Conservation (phyloP, 176 grass and related monocot species). For the Saccharum spontaneum region DNA sequence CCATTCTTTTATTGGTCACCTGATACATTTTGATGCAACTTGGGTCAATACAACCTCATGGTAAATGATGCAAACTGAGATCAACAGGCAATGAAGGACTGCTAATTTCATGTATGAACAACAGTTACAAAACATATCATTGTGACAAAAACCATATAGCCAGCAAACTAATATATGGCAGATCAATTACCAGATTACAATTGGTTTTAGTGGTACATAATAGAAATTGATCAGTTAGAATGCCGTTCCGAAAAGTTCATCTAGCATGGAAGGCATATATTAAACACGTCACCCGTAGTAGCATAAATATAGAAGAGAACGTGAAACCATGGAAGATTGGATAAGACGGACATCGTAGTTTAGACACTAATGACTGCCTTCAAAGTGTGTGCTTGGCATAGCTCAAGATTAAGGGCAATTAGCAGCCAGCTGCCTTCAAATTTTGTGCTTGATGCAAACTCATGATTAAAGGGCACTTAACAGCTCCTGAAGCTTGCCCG, state of each 20-base stretch:
- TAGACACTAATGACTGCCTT: not conserved
- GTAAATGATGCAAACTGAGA: not conserved
- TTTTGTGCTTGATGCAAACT: conserved; percentile 30
- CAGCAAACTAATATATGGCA: not conserved
- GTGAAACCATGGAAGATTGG: not conserved
- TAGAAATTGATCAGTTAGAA: not conserved
- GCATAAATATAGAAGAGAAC: not conserved
- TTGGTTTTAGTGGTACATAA: not conserved
- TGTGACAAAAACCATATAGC: not conserved
- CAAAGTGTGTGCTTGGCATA: conserved; percentile 17
- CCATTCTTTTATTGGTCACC: not conserved
- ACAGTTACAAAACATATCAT: not conserved
- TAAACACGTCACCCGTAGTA: not conserved
- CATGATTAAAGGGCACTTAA: conserved; percentile 13
- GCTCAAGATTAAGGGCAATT: conserved; percentile 14
- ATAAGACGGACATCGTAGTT: not conserved
- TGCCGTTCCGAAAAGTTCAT: not conserved
- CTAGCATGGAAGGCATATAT: not conserved
- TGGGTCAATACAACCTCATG: not conserved
- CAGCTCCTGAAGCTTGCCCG: not conserved
- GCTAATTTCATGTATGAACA: not conserved
- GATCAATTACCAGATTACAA: not conserved
- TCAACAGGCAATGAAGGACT: not conserved
- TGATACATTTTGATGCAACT: not conserved
- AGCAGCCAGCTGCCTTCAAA: not conserved